Evolutionary conservation across 306 rosid genomes (phyloP).

Genomic region (Lathyrus tuberosus): DNA sequence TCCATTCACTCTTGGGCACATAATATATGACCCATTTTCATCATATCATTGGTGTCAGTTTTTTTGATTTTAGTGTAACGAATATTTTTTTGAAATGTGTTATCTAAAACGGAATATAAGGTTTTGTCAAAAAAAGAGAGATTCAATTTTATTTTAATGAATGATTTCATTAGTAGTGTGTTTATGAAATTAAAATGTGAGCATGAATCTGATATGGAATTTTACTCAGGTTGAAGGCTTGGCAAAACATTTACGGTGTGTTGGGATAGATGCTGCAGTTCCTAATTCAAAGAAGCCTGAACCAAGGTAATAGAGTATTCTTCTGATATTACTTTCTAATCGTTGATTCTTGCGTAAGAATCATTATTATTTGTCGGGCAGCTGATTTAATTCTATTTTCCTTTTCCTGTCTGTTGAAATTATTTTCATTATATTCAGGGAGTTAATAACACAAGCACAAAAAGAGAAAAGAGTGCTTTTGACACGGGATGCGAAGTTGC

Average conservation of each 20-base stretch:
- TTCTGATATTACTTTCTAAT: slow-evolving; percentile 20
- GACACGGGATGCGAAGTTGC: slow-evolving; percentile 84
- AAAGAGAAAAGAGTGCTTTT: slow-evolving; percentile 79
- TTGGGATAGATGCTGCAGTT: slow-evolving; percentile 91
- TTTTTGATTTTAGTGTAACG: slow-evolving; percentile 17
- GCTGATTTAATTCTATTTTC: slow-evolving; percentile 27
- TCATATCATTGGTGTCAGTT: slow-evolving; percentile 22
- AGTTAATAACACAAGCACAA: slow-evolving; percentile 71
- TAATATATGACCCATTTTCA: slow-evolving; percentile 6
- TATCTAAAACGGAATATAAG: background rate
- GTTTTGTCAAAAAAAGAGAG: background rate
- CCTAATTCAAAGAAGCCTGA: slow-evolving; percentile 81
- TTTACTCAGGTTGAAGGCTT: slow-evolving; percentile 87
- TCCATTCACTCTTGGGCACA: slow-evolving; percentile 4
- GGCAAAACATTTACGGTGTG: slow-evolving; percentile 94
- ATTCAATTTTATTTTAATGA: slow-evolving; percentile 24
- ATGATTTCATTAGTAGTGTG: slow-evolving; percentile 25
- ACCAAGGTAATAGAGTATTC: slow-evolving; percentile 60
- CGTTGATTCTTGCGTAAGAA: slow-evolving; percentile 27
- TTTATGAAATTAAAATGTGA: slow-evolving; percentile 25
- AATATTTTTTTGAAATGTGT: slow-evolving; percentile 25
- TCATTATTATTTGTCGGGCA: slow-evolving; percentile 27
- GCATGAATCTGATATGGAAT: slow-evolving; percentile 40
- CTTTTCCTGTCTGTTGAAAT: slow-evolving; percentile 1
- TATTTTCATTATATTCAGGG: slow-evolving; percentile 51